Evolutionary conservation across 805 yeast species (phyloP).

Genomic region (Metschnikowia orientalis): DNA sequence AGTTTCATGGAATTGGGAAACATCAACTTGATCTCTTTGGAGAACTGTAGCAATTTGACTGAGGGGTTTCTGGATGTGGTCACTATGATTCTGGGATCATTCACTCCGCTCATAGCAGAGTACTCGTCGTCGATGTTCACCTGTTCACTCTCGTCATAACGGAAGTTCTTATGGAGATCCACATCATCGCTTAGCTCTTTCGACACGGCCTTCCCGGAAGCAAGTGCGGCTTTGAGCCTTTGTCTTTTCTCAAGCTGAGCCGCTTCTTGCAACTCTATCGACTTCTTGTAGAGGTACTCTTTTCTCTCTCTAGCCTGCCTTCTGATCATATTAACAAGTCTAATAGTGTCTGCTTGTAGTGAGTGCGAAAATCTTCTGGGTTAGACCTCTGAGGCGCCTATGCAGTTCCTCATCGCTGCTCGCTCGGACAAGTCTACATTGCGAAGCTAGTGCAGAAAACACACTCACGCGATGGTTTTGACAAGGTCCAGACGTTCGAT

Average conservation of each 20-base stretch:
- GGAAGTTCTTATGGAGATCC: conserved; percentile 71
- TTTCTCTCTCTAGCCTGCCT: conserved; percentile 95
- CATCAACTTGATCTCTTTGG: conserved; percentile 84
- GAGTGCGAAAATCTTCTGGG: no score
- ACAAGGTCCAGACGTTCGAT: no score
- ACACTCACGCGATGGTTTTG: no score
- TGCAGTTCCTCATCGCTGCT: no score
- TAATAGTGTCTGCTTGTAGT: no score
- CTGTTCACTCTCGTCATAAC: conserved; percentile 78
- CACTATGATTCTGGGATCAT: conserved; percentile 85
- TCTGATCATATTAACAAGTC: no score
- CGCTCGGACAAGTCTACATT: no score
- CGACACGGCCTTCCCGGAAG: conserved; percentile 84
- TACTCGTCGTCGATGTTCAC: conserved; percentile 86
- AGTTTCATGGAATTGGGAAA: conserved; percentile 87
- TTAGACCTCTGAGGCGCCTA: no score
- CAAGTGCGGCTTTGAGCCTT: conserved; percentile 80
- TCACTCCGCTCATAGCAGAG: conserved; percentile 76
- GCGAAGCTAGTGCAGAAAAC: no score
- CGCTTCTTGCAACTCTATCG: conserved; percentile 87
- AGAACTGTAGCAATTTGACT: conserved; percentile 78
- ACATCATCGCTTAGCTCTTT: conserved; percentile 88
- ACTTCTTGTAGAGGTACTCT: conserved; percentile 85
- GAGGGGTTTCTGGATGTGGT: conserved; percentile 94
- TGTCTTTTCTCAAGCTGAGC: conserved; percentile 81